A percentile compares a stretch with the other conserved stretches of the same genome.
phyloP scores from a whole-genome alignment of 345 rosid species.

The Syzygium jambos region DNA sequence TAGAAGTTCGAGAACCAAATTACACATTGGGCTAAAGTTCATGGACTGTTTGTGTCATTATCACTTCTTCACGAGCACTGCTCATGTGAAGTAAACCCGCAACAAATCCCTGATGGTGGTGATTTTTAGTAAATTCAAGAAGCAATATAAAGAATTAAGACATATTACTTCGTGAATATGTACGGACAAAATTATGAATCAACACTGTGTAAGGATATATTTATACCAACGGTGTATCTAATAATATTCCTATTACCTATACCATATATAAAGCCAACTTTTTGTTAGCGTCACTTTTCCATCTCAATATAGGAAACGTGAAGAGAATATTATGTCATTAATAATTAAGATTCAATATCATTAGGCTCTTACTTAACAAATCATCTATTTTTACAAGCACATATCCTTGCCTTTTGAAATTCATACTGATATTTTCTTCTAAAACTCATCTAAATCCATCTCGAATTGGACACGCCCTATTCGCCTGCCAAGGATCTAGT shows the following conservation, averaged over 20 bases:
- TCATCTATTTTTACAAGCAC: background rate
- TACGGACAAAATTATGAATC: background rate
- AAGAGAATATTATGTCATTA: background rate
- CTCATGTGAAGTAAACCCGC: no score
- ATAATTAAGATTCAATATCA: background rate
- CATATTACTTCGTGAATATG: rapidly evolving
- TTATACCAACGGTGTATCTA: background rate
- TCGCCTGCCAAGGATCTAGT: background rate
- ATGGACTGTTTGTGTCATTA: no score
- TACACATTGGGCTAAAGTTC: no score
- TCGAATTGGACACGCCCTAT: background rate
- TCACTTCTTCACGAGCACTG: no score
- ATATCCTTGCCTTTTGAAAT: background rate
- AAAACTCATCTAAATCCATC: background rate
- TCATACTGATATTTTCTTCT: background rate
- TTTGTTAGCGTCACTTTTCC: background rate
- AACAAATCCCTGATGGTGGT: background rate
- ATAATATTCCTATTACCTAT: background rate
- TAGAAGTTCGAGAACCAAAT: no score
- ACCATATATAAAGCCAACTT: background rate
- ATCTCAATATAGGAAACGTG: background rate
- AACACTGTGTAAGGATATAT: background rate
- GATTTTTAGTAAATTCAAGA: background rate
- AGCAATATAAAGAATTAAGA: background rate
- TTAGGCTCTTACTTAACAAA: background rate